phyloP scores from a whole-genome alignment of 1,284 basidiomycete species.

The Ceratobasidium sp. region DNA sequence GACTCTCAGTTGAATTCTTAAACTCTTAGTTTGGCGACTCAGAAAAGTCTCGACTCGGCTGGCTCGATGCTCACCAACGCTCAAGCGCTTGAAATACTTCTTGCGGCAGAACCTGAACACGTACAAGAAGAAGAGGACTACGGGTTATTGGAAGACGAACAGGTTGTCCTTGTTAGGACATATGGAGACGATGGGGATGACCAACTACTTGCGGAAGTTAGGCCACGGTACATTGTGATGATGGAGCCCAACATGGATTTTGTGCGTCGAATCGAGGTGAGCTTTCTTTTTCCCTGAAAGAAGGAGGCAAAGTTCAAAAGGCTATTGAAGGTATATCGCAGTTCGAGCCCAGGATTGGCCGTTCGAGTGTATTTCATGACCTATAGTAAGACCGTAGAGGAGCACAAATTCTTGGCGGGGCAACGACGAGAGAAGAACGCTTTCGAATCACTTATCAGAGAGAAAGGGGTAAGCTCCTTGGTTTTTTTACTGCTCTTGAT shows the following conservation, averaged over 20 bases:
- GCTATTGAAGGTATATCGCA: conserved; percentile 81
- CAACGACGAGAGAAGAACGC: conserved; percentile 94
- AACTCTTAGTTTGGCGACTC: conserved; percentile 41
- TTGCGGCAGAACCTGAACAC: conserved; percentile 24
- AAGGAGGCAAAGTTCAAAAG: neutral
- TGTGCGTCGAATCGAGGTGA: conserved; percentile 90
- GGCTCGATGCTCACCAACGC: conserved; percentile 41
- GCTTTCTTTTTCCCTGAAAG: conserved; percentile 48
- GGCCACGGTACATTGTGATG: conserved; percentile 94
- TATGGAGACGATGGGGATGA: conserved; percentile 97
- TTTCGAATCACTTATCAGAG: conserved; percentile 93
- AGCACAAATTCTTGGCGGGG: conserved; percentile 93
- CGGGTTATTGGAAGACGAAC: conserved; percentile 83
- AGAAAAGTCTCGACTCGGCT: conserved; percentile 40
- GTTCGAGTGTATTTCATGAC: conserved; percentile 97
- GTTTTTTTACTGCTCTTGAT: neutral
- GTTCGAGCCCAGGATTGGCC: conserved; percentile 81
- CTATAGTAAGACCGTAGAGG: conserved; percentile 93
- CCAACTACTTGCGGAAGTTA: conserved; percentile 86
- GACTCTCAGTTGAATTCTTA: neutral
- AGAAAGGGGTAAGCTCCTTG: conserved; percentile 69
- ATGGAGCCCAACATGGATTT: conserved; percentile 96
- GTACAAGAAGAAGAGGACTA: conserved; percentile 83
- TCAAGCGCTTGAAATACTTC: conserved; percentile 39
- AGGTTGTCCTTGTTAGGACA: conserved; percentile 87